Conservation (phyloP, 1,284 basidiomycete genomes). For the Ganoderma multipileum region DNA sequence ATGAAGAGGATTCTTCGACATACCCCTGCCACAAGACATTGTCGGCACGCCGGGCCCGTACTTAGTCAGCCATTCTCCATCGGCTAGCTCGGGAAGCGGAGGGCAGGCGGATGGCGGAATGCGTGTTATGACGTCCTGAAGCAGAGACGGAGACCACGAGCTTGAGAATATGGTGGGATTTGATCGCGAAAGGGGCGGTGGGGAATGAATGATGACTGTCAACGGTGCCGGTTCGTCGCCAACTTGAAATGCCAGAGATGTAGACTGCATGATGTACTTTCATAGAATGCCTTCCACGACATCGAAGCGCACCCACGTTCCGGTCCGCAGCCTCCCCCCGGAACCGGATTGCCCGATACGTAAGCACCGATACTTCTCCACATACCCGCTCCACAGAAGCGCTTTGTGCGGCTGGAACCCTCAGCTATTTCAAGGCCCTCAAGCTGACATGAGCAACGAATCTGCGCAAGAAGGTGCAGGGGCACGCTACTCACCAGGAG, state of each 20-base stretch:
- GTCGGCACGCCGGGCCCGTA: neutral
- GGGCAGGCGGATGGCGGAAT: neutral
- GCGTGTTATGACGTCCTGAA: neutral
- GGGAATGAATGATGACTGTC: neutral
- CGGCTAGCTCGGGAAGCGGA: neutral
- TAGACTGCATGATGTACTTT: neutral
- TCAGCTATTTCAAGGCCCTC: neutral
- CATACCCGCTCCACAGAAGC: neutral
- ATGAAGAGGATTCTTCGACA: neutral
- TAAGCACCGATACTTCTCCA: neutral
- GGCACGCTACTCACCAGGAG: neutral
- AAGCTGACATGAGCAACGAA: neutral
- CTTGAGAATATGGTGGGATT: neutral
- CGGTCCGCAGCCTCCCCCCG: neutral
- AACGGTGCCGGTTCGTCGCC: neutral
- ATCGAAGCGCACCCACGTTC: neutral
- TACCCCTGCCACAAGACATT: neutral
- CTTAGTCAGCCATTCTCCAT: neutral
- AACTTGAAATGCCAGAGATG: neutral
- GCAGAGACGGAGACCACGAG: neutral
- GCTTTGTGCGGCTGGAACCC: neutral
- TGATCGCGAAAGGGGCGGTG: neutral
- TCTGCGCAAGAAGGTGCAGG: neutral
- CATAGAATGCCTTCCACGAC: neutral
- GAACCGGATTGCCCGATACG: neutral